These are phyloP conservation scores for Lichtheimia ornata DNA, from an alignment of 371 early-diverging fungal species.

Conservation along the genomic window DNA sequence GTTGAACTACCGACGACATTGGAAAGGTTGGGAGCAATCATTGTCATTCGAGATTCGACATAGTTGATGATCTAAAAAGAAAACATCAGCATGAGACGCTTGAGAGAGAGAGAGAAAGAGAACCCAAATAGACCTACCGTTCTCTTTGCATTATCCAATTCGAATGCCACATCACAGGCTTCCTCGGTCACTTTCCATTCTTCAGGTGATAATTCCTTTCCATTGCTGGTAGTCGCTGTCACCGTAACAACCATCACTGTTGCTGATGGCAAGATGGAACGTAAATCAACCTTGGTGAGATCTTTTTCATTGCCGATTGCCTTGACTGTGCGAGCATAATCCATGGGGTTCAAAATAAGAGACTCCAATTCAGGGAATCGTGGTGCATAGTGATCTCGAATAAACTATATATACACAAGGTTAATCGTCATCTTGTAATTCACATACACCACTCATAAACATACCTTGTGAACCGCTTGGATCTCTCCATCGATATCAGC, in stretches of 20 bases:
- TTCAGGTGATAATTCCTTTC: constrained; percentile 59
- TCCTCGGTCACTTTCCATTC: constrained; percentile 73
- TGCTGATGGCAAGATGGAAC: constrained; percentile 78
- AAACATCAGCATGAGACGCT: neutral
- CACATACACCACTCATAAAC: neutral
- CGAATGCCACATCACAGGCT: constrained; percentile 82
- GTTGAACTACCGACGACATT: constrained; percentile 84
- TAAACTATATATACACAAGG: constrained; percentile 56
- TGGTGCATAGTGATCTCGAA: constrained; percentile 86
- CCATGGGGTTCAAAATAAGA: constrained; percentile 83
- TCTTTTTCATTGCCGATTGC: constrained; percentile 80
- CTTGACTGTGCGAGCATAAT: constrained; percentile 88
- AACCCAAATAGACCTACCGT: constrained; percentile 35
- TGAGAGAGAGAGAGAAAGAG: neutral
- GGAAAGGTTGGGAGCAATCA: constrained; percentile 94
- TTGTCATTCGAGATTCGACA: constrained; percentile 89
- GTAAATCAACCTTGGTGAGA: constrained; percentile 70
- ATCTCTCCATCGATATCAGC: constrained; percentile 90
- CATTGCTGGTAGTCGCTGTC: constrained; percentile 85
- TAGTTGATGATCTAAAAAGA: constrained; percentile 73
- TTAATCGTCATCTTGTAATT: neutral
- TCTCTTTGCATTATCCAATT: constrained; percentile 69
- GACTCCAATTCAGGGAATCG: constrained; percentile 92
- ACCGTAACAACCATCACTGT: constrained; percentile 93
- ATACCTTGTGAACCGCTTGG: constrained; percentile 82